phyloP scores from a whole-genome alignment of 805 yeast species.

The Ogataea methanolica region DNA sequence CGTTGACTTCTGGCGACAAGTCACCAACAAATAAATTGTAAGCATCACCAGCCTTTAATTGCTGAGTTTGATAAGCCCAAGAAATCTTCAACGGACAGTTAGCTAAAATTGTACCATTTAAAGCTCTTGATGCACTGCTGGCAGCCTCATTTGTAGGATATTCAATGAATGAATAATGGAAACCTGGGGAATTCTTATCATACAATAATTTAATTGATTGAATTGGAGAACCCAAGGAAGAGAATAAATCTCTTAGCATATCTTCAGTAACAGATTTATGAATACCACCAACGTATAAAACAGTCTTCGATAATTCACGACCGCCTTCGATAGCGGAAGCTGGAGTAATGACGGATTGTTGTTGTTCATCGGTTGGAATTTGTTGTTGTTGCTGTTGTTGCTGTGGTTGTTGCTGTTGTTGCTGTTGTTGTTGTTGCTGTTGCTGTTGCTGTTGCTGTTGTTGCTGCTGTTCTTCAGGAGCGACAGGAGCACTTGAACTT shows the following conservation, averaged over 20 bases:
- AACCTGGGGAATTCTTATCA: slow-evolving; percentile 70
- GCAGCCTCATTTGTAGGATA: slow-evolving; percentile 58
- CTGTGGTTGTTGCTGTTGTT: background rate
- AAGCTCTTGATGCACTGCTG: slow-evolving; percentile 51
- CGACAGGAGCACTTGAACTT: background rate
- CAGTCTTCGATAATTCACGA: slow-evolving; percentile 68
- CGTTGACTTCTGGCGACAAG: slow-evolving; percentile 75
- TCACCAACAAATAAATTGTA: slow-evolving; percentile 85
- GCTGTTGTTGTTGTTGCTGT: background rate
- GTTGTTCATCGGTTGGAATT: background rate
- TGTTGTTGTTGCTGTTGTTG: slow-evolving; percentile 2
- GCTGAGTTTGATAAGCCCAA: slow-evolving; percentile 83
- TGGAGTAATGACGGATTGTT: slow-evolving; percentile 27
- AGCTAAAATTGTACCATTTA: slow-evolving; percentile 53
- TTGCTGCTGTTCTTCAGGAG: background rate
- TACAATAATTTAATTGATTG: slow-evolving; percentile 63
- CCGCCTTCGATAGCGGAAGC: slow-evolving; percentile 82
- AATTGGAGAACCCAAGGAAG: slow-evolving; percentile 50
- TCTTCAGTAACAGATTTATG: slow-evolving; percentile 64
- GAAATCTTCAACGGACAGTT: slow-evolving; percentile 58
- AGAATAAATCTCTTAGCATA: slow-evolving; percentile 53
- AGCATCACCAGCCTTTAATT: slow-evolving; percentile 48
- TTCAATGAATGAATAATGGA: slow-evolving; percentile 82
- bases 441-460: background rate
- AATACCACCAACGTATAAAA: slow-evolving; percentile 73